These are phyloP conservation scores for Crithidia sp. DNA, from an alignment of 208 protist genomes.

Conservation along the genomic window DNA sequence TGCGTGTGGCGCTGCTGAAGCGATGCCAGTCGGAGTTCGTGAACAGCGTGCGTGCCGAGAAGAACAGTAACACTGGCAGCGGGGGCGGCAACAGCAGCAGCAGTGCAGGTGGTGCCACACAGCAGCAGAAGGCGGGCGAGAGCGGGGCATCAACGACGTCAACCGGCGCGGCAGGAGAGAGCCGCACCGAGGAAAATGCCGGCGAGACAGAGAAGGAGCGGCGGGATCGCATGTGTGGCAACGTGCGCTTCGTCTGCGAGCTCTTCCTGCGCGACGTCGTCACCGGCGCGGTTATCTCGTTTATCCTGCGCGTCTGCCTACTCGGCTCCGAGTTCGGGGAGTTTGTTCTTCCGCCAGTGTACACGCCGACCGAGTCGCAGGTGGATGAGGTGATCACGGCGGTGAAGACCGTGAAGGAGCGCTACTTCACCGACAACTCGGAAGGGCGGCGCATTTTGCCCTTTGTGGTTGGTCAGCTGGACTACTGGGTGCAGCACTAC, in stretches of 20 bases:
- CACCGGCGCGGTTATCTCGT: slow-evolving; percentile 53
- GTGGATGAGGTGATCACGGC: slow-evolving; percentile 74
- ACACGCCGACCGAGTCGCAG: slow-evolving; percentile 71
- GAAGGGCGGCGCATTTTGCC: slow-evolving; percentile 49
- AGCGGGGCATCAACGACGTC: too few relatives aligned
- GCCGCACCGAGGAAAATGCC: slow-evolving; percentile 5
- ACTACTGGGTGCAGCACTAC: slow-evolving; percentile 72
- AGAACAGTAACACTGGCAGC: slow-evolving; percentile 3
- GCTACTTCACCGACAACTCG: slow-evolving; percentile 51
- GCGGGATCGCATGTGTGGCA: slow-evolving; percentile 70
- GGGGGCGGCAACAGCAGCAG: background rate
- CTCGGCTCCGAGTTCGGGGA: slow-evolving; percentile 50
- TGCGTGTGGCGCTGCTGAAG: slow-evolving; percentile 68
- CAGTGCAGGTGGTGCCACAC: too few relatives aligned
- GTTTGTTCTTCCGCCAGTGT: slow-evolving; percentile 56
- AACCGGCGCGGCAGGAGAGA: too few relatives aligned
- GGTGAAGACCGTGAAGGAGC: slow-evolving; percentile 44
- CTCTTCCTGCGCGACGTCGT: slow-evolving; percentile 75
- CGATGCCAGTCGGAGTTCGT: slow-evolving; percentile 77
- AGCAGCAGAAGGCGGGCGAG: too few relatives aligned
- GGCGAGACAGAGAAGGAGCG: slow-evolving; percentile 54
- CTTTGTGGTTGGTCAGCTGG: slow-evolving; percentile 44
- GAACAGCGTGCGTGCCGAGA: slow-evolving; percentile 29
- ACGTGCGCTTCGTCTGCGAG: slow-evolving; percentile 80
- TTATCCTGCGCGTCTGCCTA: slow-evolving; percentile 61